Conservation (phyloP, 352 stramenopile species). For the Pythium pyrilobum region DNA sequence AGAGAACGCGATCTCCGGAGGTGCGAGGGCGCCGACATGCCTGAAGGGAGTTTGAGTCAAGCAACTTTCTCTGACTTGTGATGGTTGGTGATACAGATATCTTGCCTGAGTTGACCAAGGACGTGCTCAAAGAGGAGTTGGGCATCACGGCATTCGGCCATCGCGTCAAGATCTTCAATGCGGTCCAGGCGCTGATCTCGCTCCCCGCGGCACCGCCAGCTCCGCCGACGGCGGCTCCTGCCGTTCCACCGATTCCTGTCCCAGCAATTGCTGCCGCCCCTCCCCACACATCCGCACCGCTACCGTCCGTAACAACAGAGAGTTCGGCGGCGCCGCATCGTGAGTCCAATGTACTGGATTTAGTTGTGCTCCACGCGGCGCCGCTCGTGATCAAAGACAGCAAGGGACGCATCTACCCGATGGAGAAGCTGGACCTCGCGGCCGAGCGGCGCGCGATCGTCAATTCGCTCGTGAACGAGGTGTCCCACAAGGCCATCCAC, state of each 20-base stretch:
- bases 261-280: background rate
- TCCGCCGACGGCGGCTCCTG: background rate
- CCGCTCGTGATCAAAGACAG: conserved; percentile 76
- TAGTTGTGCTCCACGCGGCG: conserved; percentile 79
- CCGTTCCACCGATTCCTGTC: too few relatives aligned
- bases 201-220: background rate
- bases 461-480: conserved; percentile 60
- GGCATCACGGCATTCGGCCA: conserved; percentile 57
- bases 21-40: background rate
- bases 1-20: conserved; percentile 21
- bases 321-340: conserved; percentile 3
- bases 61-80: background rate
- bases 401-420: conserved; percentile 62
- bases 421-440: conserved; percentile 81
- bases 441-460: conserved; percentile 66
- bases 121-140: conserved; percentile 59
- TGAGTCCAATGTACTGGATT: conserved; percentile 52
- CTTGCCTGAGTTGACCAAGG: conserved; percentile 52
- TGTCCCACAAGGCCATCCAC: conserved; percentile 70
- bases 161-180: conserved; percentile 51
- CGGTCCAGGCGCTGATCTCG: conserved; percentile 38
- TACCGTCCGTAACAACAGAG: background rate
- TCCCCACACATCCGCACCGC: background rate
- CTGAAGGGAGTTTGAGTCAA: background rate
- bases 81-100: conserved; percentile 25